These are phyloP conservation scores for Triglochin maritima DNA, from an alignment of 106 monocot species.

Conservation along the genomic window DNA sequence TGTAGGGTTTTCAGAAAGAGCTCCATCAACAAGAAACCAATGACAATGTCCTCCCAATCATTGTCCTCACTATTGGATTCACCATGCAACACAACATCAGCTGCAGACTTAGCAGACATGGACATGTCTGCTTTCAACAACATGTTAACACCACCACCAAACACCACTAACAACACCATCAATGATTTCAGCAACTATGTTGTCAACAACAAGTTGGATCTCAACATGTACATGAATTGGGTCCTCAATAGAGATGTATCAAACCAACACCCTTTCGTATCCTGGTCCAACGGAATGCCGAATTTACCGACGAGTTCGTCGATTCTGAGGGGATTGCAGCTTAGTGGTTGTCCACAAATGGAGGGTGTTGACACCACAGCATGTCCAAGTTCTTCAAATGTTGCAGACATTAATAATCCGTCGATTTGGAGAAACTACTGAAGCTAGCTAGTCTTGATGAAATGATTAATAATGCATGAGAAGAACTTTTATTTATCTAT, in stretches of 20 bases:
- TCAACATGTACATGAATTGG: slow-evolving; percentile 6
- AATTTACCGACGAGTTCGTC: not conserved
- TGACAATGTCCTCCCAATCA: not conserved
- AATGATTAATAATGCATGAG: not conserved
- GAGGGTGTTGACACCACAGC: not conserved
- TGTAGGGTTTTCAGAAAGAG: slow-evolving; percentile 68
- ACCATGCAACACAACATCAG: not conserved
- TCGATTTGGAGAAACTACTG: slow-evolving; percentile 2
- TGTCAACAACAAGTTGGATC: not conserved
- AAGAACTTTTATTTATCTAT: no score
- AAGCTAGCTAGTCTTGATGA: not conserved
- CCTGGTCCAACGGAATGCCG: slow-evolving; percentile 2
- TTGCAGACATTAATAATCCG: not conserved
- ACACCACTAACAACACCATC: not conserved
- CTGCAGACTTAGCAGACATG: not conserved
- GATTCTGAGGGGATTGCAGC: not conserved
- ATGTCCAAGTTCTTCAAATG: not conserved
- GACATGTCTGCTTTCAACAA: slow-evolving; percentile 4
- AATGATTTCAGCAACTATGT: no score
- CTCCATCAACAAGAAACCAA: slow-evolving; percentile 23
- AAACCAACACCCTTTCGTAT: not conserved
- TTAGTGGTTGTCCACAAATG: not conserved
- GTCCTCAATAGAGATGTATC: not conserved
- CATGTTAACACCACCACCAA: not conserved
- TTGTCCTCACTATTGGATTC: not conserved